These are phyloP conservation scores for Quercus alba DNA, from an alignment of 306 rosid genomes.

Conservation along the genomic window DNA sequence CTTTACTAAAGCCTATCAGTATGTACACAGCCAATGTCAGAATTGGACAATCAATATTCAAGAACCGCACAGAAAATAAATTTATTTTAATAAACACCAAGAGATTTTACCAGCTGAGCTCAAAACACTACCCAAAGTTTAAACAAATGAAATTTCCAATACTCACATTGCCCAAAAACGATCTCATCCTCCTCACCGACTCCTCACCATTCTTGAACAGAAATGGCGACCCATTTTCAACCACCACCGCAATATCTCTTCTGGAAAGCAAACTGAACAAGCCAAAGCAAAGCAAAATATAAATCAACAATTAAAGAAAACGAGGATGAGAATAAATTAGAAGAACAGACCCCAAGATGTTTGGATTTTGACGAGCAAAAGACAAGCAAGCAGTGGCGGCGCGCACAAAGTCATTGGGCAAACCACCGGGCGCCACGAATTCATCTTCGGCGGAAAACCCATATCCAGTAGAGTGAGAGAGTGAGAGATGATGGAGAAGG, in stretches of 20 bases:
- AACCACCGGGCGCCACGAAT: conserved; percentile 13
- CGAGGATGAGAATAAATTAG: not conserved
- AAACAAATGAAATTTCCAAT: not conserved
- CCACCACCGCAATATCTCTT: conserved; percentile 60
- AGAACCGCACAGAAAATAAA: not conserved
- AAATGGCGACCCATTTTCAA: conserved; percentile 55
- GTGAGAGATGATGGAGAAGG: conserved; percentile 46
- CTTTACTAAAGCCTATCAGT: not conserved
- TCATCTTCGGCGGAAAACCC: conserved; percentile 15
- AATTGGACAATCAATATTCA: not conserved
- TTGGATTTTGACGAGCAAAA: conserved; percentile 58
- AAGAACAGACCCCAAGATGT: conserved; percentile 52
- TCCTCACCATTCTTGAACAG: conserved; percentile 52
- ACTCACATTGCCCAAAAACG: conserved; percentile 60
- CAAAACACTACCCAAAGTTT: not conserved
- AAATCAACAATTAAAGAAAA: not conserved
- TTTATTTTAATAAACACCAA: no score
- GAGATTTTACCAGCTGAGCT: no score
- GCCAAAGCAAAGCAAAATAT: not conserved
- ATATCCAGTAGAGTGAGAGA: conserved; percentile 27
- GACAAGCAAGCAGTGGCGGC: conserved; percentile 59
- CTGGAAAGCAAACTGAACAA: conserved; percentile 61
- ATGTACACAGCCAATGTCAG: not conserved
- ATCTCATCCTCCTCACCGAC: conserved; percentile 45
- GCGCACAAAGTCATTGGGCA: conserved; percentile 29